Evolutionary conservation across 371 early-diverging fungal genomes (phyloP).

Genomic region (Phascolomyces articulosus): DNA sequence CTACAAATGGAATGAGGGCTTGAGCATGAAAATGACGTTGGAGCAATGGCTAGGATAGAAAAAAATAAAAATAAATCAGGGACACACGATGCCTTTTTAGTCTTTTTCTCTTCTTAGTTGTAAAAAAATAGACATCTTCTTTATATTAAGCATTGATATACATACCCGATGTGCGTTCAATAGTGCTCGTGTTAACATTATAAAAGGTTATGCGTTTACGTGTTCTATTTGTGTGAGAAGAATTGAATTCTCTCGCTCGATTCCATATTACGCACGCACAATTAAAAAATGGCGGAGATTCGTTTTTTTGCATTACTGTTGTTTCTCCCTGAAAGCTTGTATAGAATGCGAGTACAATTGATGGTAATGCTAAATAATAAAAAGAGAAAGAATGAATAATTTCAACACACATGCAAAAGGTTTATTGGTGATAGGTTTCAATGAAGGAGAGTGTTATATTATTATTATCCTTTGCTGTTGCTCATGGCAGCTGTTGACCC

Average conservation of each 20-base stretch:
- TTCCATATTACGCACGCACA: not conserved
- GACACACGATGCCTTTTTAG: not conserved
- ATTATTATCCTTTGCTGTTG: too few relatives aligned
- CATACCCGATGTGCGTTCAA: not conserved
- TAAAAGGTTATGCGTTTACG: not conserved
- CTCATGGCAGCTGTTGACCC: too few relatives aligned
- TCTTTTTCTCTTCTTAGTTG: too few relatives aligned
- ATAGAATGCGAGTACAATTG: too few relatives aligned
- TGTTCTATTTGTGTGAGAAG: not conserved
- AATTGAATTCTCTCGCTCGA: not conserved
- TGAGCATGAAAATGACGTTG: conserved; percentile 30
- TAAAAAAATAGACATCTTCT: not conserved
- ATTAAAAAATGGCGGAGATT: too few relatives aligned
- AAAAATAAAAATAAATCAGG: not conserved
- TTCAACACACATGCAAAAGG: too few relatives aligned
- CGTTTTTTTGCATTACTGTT: too few relatives aligned
- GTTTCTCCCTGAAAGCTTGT: too few relatives aligned
- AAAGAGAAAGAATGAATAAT: too few relatives aligned
- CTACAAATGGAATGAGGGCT: conserved; percentile 71
- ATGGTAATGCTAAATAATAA: too few relatives aligned
- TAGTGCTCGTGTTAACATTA: not conserved
- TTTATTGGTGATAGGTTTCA: too few relatives aligned
- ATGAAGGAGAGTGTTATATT: too few relatives aligned
- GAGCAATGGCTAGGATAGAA: not conserved
- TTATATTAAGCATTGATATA: not conserved